phyloP scores from a whole-genome alignment of 306 rosid species.

The Oxytropis ochrocephala region DNA sequence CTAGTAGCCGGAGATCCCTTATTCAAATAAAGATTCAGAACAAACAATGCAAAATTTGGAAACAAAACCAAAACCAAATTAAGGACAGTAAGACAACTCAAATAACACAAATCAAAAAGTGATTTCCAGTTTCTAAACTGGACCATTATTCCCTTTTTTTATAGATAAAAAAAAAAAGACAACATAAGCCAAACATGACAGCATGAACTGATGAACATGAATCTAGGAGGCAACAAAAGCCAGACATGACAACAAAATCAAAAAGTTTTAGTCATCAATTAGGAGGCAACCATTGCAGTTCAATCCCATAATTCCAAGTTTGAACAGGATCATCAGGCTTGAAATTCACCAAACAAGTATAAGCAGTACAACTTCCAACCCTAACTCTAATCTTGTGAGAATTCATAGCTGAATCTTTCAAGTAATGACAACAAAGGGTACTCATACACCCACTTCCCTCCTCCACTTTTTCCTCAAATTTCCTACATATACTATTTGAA shows the following conservation, averaged over 20 bases:
- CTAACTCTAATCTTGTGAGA: slow-evolving; percentile 54
- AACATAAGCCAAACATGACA: no score
- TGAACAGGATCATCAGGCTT: slow-evolving; percentile 37
- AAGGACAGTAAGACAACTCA: no score
- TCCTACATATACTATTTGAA: slow-evolving; percentile 55
- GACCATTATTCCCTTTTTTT: no score
- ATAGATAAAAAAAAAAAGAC: no score
- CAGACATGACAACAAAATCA: neutral
- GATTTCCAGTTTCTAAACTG: no score
- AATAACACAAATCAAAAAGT: no score
- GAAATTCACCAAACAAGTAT: slow-evolving; percentile 56
- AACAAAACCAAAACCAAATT: no score
- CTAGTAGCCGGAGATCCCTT: no score
- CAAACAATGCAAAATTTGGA: no score
- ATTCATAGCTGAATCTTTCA: slow-evolving; percentile 84
- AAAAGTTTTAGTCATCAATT: neutral
- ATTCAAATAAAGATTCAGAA: no score
- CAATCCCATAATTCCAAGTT: slow-evolving; percentile 79
- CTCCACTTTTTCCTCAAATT: slow-evolving; percentile 42
- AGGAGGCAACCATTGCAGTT: slow-evolving; percentile 69
- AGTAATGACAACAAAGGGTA: slow-evolving; percentile 72
- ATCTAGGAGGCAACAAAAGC: no score
- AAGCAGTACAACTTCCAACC: slow-evolving; percentile 76
- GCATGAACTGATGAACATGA: no score
- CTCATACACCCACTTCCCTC: slow-evolving; percentile 46